phyloP scores from a whole-genome alignment of 176 grass and related monocot species.

The Tillandsia fasciculata region DNA sequence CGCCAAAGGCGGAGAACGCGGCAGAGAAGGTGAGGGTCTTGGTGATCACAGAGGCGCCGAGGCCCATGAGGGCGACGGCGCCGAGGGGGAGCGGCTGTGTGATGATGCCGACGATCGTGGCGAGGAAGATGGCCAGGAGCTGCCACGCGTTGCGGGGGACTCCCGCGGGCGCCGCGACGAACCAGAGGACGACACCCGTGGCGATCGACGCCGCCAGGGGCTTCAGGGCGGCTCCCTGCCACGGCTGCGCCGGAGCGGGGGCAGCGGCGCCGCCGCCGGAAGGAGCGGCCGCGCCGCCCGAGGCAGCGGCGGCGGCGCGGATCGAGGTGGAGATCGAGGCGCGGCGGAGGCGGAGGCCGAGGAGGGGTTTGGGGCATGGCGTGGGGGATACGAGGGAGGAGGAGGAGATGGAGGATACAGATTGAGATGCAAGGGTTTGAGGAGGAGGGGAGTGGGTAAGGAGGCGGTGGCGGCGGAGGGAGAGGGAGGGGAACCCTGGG shows the following conservation, averaged over 20 bases:
- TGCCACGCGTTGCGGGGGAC: slow-evolving; percentile 82
- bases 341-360: slow-evolving; percentile 4
- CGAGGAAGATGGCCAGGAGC: slow-evolving; percentile 82
- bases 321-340: neutral
- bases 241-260: slow-evolving; percentile 23
- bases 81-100: slow-evolving; percentile 93
- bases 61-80: slow-evolving; percentile 76
- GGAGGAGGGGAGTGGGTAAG: neutral
- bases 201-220: slow-evolving; percentile 49
- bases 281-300: neutral
- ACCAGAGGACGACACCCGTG: slow-evolving; percentile 58
- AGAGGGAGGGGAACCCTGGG: slow-evolving; percentile 17
- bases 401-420: neutral
- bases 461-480: slow-evolving; percentile 20
- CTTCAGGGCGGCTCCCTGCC: slow-evolving; percentile 62
- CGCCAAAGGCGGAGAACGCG: slow-evolving; percentile 89
- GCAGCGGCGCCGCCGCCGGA: neutral
- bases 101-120: slow-evolving; percentile 97
- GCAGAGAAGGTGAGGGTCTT: slow-evolving; percentile 77
- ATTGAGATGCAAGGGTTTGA: slow-evolving; percentile 10
- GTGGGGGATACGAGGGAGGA: slow-evolving; percentile 4
- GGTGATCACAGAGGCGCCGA: slow-evolving; percentile 83
- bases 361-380: neutral
- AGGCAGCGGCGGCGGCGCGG: neutral
- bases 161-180: slow-evolving; percentile 60